phyloP scores from a whole-genome alignment of 1,139 yeast genomes.

The Lodderomyces theae region DNA sequence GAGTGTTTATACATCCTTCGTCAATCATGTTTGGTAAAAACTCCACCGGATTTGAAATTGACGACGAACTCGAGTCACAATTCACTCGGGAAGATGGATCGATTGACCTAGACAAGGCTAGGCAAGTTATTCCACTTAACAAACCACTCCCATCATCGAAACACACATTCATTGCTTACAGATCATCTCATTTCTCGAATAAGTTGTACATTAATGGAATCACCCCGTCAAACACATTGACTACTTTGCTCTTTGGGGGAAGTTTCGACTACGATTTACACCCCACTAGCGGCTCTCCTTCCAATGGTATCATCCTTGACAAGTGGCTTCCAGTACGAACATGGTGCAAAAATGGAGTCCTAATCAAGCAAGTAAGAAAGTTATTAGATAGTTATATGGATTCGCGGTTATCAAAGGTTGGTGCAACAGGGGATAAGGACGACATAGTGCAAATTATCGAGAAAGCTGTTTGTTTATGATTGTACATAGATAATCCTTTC shows the following conservation, averaged over 20 bases:
- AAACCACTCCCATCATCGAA: slow-evolving; percentile 18
- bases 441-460: slow-evolving; percentile 19
- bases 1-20: slow-evolving; percentile 84
- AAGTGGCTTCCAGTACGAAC: slow-evolving; percentile 81
- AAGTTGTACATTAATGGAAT: slow-evolving; percentile 70
- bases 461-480: slow-evolving; percentile 12
- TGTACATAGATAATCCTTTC: too few species aligned
- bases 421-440: slow-evolving; percentile 19
- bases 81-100: slow-evolving; percentile 37
- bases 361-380: slow-evolving; percentile 65
- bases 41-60: slow-evolving; percentile 16
- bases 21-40: slow-evolving; percentile 58
- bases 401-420: slow-evolving; percentile 34
- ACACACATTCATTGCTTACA: slow-evolving; percentile 55
- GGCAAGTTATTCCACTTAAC: slow-evolving; percentile 23
- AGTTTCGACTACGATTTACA: slow-evolving; percentile 65
- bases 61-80: slow-evolving; percentile 17
- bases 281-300: slow-evolving; percentile 35
- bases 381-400: slow-evolving; percentile 68
- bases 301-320: slow-evolving; percentile 70
- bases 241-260: slow-evolving; percentile 79
- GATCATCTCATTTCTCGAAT: slow-evolving; percentile 58
- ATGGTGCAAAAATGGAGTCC: slow-evolving; percentile 92
- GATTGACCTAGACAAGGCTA: slow-evolving; percentile 28
- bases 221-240: slow-evolving; percentile 73